Conservation (phyloP, 148 eudicot genomes). For the Fagopyrum homotropicum region DNA sequence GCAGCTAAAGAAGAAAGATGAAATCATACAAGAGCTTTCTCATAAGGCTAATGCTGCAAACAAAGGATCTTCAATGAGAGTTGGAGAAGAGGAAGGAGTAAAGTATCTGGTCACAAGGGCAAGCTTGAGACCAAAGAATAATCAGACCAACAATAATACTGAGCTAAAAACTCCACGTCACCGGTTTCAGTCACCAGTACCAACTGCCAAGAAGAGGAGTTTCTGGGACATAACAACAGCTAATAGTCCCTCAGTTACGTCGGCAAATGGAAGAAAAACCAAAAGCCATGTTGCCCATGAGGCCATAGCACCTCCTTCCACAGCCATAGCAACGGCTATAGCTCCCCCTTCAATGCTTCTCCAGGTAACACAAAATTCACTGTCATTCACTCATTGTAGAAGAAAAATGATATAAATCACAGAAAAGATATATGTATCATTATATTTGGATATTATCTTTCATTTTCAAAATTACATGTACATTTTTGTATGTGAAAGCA, state of each 20-base stretch:
- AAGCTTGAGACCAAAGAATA: conserved; percentile 44
- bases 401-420: neutral
- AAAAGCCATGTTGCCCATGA: conserved; percentile 45
- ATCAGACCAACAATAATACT: conserved; percentile 17
- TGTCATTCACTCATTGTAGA: neutral
- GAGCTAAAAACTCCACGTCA: conserved; percentile 49
- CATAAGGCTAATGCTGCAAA: conserved; percentile 24
- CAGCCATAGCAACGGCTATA: no score
- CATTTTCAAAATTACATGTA: neutral
- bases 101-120: conserved; percentile 44
- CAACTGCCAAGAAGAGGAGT: conserved; percentile 64
- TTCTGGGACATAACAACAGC: conserved; percentile 90
- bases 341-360: conserved; percentile 81
- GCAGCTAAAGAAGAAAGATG: conserved; percentile 62
- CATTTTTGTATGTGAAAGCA: conserved; percentile 11
- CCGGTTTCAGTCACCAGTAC: conserved; percentile 62
- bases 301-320: conserved; percentile 18
- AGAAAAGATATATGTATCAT: neutral
- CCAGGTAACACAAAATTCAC: conserved; percentile 41
- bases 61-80: conserved; percentile 19
- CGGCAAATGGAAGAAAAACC: conserved; percentile 65
- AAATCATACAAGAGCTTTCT: conserved; percentile 46
- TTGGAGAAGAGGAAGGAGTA: conserved; percentile 25
- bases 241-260: conserved; percentile 65
- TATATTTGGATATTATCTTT: neutral